Evolutionary conservation across 192 early-diverging fungal genomes (phyloP), one percentile per base, ranked within the genome.

Genomic region (Geranomyces michiganensis): DNA sequence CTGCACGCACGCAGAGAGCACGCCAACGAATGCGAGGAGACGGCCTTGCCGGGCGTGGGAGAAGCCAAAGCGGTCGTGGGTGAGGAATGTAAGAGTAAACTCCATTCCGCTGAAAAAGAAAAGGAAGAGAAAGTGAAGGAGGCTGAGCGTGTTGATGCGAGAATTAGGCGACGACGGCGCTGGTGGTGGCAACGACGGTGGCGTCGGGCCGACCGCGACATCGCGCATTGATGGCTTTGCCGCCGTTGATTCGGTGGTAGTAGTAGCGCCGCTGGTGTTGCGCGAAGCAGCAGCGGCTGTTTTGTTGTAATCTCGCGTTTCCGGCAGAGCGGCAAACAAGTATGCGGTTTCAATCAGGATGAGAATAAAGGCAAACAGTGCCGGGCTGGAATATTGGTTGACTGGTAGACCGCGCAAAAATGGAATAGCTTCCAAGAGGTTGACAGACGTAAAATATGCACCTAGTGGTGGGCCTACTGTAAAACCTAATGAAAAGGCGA

Each of bases 41-140:
- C 61, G 55, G 17, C 97, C 97, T 80, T 99, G 96, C 71, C 92
- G 89, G 76, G 88, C 88, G 74, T 96, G 90, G 12, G 84, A 82
- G 71, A 94, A 99, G 31, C 85, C 77, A 64, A 96, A 94, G 29
- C 92, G 80, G 79, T 99, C 95, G 76, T 92, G 92, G 0, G 97
- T 99, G 66, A 97, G 79, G 76, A 99, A 99, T 1, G 94, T 94
- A 56, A 99, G 83, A 0, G 95, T 99, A 82, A 97, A 99, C 83
- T 99, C 97, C 94, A 99, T 96, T 0, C 97, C 96, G 1, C 93
- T 92, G 71, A 97, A 99, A 61, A 93, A 83, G 70, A 99, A 94
- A 45, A 96, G 82, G 73, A 92, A 96, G 17, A 90, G 77, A 70
- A 93, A 95, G 73, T 97, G 96, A 26, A 93, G 76, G 32, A 78